Conservation (phyloP, 768 basidiomycete genomes). For the Tylopilus intermedius region DNA sequence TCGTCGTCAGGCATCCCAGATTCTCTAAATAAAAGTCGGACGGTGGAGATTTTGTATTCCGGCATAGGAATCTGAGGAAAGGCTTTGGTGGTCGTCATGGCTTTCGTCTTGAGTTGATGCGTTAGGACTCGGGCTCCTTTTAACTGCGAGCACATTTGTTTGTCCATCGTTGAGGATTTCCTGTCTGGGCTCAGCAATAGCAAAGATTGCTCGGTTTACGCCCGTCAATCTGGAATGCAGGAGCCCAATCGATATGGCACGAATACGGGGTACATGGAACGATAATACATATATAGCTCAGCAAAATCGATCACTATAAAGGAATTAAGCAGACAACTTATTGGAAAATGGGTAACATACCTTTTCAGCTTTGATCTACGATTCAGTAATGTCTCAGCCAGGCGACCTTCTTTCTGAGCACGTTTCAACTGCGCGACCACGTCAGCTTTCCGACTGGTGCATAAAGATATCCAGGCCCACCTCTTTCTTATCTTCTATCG, state of each 20-base stretch:
- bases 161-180: conserved; percentile 2
- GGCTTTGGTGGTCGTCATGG: conserved; percentile 1
- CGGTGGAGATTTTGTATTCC: background rate
- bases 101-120: background rate
- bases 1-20: background rate
- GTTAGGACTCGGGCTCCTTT: background rate
- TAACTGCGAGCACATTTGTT: conserved; percentile 3
- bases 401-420: conserved; percentile 73
- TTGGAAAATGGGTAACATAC: conserved; percentile 31
- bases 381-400: conserved; percentile 76
- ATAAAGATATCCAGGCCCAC: conserved; percentile 34
- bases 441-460: conserved; percentile 1
- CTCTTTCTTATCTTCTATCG: conserved; percentile 67
- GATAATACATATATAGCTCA: conserved; percentile 20
- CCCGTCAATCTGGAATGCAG: conserved; percentile 1
- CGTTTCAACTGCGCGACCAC: conserved; percentile 56
- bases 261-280: conserved; percentile 10
- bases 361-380: conserved; percentile 81
- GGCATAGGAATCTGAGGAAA: background rate
- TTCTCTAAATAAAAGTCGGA: background rate
- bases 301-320: conserved; percentile 43
- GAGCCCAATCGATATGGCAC: conserved; percentile 17
- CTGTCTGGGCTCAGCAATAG: background rate
- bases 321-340: conserved; percentile 3
- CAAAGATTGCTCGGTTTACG: conserved; percentile 2